Evolutionary conservation across 2,329 filamentous ascomycete species (phyloP), one percentile per base, ranked within the genome.

Genomic region (Fusarium guadeloupense): DNA sequence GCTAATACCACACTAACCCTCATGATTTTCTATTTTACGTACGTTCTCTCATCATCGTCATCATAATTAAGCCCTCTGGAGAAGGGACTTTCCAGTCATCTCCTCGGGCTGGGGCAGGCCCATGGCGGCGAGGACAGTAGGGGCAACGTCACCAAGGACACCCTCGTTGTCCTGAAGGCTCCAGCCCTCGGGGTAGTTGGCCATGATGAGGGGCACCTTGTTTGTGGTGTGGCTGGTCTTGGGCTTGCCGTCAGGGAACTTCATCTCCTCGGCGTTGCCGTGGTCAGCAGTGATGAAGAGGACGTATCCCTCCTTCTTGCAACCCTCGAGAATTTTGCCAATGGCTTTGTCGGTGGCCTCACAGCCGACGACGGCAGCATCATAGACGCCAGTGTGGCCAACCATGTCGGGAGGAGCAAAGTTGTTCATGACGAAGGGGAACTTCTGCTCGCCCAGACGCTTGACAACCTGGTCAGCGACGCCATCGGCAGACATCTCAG

Each of bases 391-490:
- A 10, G 95, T 99, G 82, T 99, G 95, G 69, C 95, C 95, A 66
- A 99, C 95, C 95, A 99, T 99, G 81, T 99, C 95, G 16, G 95
- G 95, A 35, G 95, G 95, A 35, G 95, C 95, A 79, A 99, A 98
- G 87, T 99, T 99, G 88, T 98, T 97, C 95, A 99, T 99, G 77
- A 99, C 84, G 74, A 99, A 98, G 74, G 95, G 93, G 80, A 93
- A 97, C 74, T 91, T 88, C 73, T 89, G 87, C 77, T 96, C 92
- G 21, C 78, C 85, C 66, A 99, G 89, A 55, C 93, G 89, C 83
- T 97, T 95, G 76, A 82, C 86, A 56, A 97, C 90, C 81, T 96
- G 94, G 72, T 96, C 85, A 43, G 92, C 95, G 13, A 99, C 95
- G 38, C 85, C 90, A 69, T 89, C 91, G 67, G 93, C 94, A 72